Base-by-base conservation (phyloP, 306 rosid genomes). In the Cucumis hystrix region DNA sequence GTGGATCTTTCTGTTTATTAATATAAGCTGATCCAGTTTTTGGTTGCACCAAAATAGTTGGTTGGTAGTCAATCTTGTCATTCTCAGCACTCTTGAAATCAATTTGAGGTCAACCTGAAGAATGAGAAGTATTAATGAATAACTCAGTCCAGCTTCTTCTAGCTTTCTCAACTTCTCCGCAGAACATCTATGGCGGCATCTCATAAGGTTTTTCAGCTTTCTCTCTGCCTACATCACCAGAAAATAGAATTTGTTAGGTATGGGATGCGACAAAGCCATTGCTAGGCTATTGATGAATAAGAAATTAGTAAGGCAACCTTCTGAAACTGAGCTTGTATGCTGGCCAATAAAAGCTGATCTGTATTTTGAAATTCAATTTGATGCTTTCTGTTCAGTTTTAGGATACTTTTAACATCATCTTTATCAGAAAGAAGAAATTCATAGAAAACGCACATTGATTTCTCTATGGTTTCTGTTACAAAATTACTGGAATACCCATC, bases 91-190 rank as follows among this genome's bases (percentile, higher is more conserved):
- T 82, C 93, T 88, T 75, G 91, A 89, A 75, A 90, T 74, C 85
- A 95, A 80, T 82, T 83, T 92, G 76, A 92, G 63, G 52, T 89
- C 97, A 80, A 95, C 93, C 79, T 84, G 92, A 72, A 97, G 97
- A 25, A 88, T 62, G 39, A 92, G 57, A 71, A 87, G 81, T 74
- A 67, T 83, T 33, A 84, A 80, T 64, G 64, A 84, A 40, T 86
- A 84, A 43, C 84, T 85, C 83, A 83, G 79, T 59, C 77, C 61
- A 25, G 79, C 80, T 25, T 86, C 86, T 21, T 71, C 72, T 35
- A 85, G 88, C 89, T 87, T 95, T 84, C 88, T 92, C 77, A 95
- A 85, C 88, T 84, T 95, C 85, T 77, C 91, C 60, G 83, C 92
- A 75, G 88, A 84, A 87, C 97, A 92, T 62, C 88, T 88, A 13